Conservation (phyloP, 352 stramenopile species). For the Phytophthora capsici region DNA sequence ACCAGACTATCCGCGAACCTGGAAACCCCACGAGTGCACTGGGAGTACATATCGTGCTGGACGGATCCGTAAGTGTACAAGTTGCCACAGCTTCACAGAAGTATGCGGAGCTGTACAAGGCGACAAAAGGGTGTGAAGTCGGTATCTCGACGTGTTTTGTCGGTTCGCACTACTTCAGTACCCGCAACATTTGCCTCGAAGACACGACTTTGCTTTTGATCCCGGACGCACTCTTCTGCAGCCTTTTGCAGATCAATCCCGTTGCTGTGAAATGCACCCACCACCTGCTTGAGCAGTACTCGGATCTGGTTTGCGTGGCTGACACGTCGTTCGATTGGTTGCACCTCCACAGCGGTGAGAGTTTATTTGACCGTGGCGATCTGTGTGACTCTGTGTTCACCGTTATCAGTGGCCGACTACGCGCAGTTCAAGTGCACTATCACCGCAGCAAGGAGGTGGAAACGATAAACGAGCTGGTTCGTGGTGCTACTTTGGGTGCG, state of each 20-base stretch:
- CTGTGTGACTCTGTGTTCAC: slow-evolving; percentile 84
- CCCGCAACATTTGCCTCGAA: slow-evolving; percentile 56
- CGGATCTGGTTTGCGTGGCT: slow-evolving; percentile 64
- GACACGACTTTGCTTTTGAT: slow-evolving; percentile 60
- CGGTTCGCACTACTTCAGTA: slow-evolving; percentile 48
- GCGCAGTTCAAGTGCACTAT: slow-evolving; percentile 71
- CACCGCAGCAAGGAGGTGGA: slow-evolving; percentile 71
- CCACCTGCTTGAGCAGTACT: slow-evolving; percentile 80
- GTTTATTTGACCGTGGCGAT: slow-evolving; percentile 78
- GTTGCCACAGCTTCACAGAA: slow-evolving; percentile 44
- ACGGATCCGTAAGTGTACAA: slow-evolving; percentile 64
- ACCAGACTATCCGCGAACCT: slow-evolving; percentile 36
- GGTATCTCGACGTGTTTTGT: slow-evolving; percentile 75
- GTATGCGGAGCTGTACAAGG: slow-evolving; percentile 59
- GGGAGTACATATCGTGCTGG: slow-evolving; percentile 68
- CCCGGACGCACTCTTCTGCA: slow-evolving; percentile 61
- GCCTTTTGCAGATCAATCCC: slow-evolving; percentile 55
- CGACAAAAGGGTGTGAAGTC: slow-evolving; percentile 66
- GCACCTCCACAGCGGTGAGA: slow-evolving; percentile 84
- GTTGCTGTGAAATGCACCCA: slow-evolving; percentile 62
- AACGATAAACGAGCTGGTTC: slow-evolving; percentile 82
- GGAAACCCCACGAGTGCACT: slow-evolving; percentile 22
- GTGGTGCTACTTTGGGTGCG: slow-evolving; percentile 76
- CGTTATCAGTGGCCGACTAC: slow-evolving; percentile 79
- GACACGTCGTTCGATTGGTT: slow-evolving; percentile 88